Base-by-base conservation (phyloP, 805 yeast species). In the Lipomyces kockii region DNA sequence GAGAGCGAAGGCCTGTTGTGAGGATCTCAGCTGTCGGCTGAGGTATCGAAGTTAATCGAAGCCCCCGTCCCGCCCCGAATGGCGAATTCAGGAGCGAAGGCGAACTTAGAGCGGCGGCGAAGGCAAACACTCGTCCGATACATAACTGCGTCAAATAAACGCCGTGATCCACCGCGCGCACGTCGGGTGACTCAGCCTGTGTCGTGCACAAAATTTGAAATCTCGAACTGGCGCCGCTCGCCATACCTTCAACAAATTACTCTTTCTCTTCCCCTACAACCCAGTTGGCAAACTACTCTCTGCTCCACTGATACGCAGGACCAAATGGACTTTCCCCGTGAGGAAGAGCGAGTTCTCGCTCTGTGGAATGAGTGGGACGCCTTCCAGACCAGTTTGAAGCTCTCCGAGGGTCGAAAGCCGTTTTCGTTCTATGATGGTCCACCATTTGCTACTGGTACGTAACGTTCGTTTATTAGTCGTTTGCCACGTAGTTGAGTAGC, bases 361-460 rank as follows among this genome's bases (percentile, higher is more conserved):
- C 84, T 83, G 76, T 95, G 99, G 99, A 85, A 89, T 64, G 96
- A 92, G 72, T 86, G 92, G 74, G 89, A 92, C 78, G 99, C 99
- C n/a, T 95, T 95, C 83, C 92, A 91, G 71, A 88, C 90, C 56
- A 87, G 96, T 37, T 79, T 92, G 72, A 88, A 93, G 77, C 83
- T 92, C 73, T 90, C 96, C 57, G 85, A 94, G 78, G 98, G 86
- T 64, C 86, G 87, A 73, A 95, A 97, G 46, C 89, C 88, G 67
- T 95, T 93, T 79, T 87, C 97, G 51, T 95, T 95, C 79, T 95
- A 90, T 77, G 99, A 95, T 81, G 99, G 99, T 35, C 99, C 99
- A 8, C 99, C 99, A 74, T 95, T 95, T 80, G 99, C 99, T 66
- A 95, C 99, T 1, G 74, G 74, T 67, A 63, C 29, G 62, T 53